Evolutionary conservation across 257 asterid genomes (phyloP).

Genomic region (Gardenia jasminoides): DNA sequence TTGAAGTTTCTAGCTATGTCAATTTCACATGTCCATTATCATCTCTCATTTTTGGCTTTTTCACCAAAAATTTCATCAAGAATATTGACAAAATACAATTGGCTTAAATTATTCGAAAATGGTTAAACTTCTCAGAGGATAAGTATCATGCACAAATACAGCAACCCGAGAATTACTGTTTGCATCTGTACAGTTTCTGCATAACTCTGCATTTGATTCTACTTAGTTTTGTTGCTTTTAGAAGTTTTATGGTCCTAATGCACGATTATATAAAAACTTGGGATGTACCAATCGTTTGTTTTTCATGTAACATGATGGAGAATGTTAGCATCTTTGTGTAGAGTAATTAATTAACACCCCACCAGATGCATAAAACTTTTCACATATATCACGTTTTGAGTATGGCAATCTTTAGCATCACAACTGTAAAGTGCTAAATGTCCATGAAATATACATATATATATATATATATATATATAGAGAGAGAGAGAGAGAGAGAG

Average conservation of each 20-base stretch:
- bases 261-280: neutral
- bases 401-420: neutral
- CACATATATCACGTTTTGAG: too few relatives aligned
- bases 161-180: too few relatives aligned
- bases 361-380: too few relatives aligned
- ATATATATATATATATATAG: too few relatives aligned
- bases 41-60: neutral
- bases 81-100: neutral
- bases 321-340: neutral
- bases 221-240: neutral
- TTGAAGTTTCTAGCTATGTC: neutral
- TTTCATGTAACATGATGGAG: neutral
- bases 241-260: neutral
- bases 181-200: too few relatives aligned
- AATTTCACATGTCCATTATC: neutral
- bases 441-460: too few relatives aligned
- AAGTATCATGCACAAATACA: neutral
- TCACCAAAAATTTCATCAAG: neutral
- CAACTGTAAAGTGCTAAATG: neutral
- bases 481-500: neutral
- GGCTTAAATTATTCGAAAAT: neutral
- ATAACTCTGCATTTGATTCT: neutral
- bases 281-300: neutral
- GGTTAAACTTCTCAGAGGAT: neutral
- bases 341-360: neutral